Evolutionary conservation across 2,329 filamentous ascomycete genomes (phyloP), one percentile per base, ranked within the genome.

Genomic region (Fusarium anguioides): DNA sequence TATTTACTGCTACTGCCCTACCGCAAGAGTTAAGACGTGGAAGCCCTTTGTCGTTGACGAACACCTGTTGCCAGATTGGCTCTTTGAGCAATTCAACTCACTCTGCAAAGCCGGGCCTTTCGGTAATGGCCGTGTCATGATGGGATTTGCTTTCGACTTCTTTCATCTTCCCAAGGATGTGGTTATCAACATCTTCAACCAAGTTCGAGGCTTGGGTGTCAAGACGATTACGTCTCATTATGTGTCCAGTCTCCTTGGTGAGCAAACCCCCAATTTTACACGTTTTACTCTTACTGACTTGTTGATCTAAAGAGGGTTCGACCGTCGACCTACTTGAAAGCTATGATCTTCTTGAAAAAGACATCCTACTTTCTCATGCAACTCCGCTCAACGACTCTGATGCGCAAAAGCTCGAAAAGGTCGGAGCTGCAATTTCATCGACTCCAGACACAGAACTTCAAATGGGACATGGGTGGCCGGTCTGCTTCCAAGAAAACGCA

Each of bases 181-280:
- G 0, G 15, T 61, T 10, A 24, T 37, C 1, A 21, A 18, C 3
- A 55, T 61, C 1, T 61, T 55, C 21, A 21, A 27, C 4, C 42
- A 41, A 36, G 58, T 55, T 0, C n/a, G 58, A 11, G 5, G 6
- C 1, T 6, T 61, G 12, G 58, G 35, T 2, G 40, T 61, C 8
- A 55, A 55, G 17, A 61, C 21, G 1, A 61, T 61, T 9, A 61
- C 58, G 3, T 61, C 58, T 23, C 58, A 61, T 17, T 61, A 55
- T 5, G 58, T 61, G 3, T n/a, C 12, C 4, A 61, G 35, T 1
- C 17, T 61, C 6, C n/a, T 35, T 3, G 29, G 58, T 61, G 8
- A 36, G 47, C 8, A 2, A n/a, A n/a, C 1, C 31, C n/a, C n/a
- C n/a, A n/a, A n/a, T 8, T 8, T 31, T 31, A 7, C 12, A 7